A percentile compares a stretch with the other conserved stretches of the same genome.
phyloP scores from a whole-genome alignment of 257 asterid genomes.

The Petunia axillaris region DNA sequence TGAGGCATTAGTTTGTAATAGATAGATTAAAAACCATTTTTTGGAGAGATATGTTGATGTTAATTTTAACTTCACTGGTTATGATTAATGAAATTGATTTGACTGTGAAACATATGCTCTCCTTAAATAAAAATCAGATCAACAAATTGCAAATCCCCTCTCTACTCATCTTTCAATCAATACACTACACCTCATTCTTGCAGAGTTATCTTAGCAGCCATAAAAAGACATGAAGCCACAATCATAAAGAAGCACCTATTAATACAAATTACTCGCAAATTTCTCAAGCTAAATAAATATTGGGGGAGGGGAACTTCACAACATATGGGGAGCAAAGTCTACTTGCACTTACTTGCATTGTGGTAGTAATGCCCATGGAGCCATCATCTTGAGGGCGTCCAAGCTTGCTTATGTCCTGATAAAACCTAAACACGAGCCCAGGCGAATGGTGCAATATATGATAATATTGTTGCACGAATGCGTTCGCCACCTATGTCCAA shows the following conservation, averaged over 20 bases:
- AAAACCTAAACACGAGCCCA: constrained; percentile 68
- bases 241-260: too few species aligned
- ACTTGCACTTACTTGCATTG: constrained; percentile 66
- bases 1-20: background rate
- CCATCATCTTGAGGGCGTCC: constrained; percentile 92
- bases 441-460: constrained; percentile 84
- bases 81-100: background rate
- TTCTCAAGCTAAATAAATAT: background rate
- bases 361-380: constrained; percentile 69
- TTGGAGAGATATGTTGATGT: background rate
- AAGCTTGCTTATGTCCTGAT: constrained; percentile 79
- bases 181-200: background rate
- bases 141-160: background rate
- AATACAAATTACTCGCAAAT: background rate
- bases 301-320: background rate
- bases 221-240: background rate
- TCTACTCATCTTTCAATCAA: background rate
- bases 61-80: background rate
- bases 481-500: constrained; percentile 72
- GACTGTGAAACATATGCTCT: too few species aligned
- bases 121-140: background rate
- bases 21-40: background rate
- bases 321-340: background rate
- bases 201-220: background rate
- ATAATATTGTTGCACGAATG: constrained; percentile 89